Percentiles rank a stretch among this genome's conserved stretches.
phyloP scores from a whole-genome alignment of 2,329 filamentous ascomycete species.

The Cytospora schulzeri region DNA sequence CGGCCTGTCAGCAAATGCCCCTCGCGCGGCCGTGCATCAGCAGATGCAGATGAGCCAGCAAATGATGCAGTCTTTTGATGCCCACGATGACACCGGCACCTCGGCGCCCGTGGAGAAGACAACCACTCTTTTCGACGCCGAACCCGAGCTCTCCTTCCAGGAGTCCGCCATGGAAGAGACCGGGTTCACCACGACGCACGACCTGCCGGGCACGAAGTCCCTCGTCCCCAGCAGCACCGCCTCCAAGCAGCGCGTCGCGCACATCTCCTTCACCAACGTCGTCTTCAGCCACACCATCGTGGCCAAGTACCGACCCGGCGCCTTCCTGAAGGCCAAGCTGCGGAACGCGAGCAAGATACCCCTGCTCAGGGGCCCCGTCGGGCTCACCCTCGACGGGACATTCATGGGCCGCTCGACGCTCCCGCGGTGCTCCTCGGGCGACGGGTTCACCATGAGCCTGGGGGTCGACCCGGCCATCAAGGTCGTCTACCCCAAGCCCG shows the following conservation, averaged over 20 bases:
- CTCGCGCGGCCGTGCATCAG: too few relatives aligned
- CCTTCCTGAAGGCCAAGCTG: conserved; percentile 61
- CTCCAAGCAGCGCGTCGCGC: conserved; percentile 62
- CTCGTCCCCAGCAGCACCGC: conserved; percentile 52
- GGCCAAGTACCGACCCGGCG: conserved; percentile 61
- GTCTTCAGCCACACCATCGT: conserved; percentile 60
- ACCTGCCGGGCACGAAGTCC: conserved; percentile 60
- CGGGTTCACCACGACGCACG: conserved; percentile 63
- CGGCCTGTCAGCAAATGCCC: too few relatives aligned
- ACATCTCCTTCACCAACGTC: conserved; percentile 53
- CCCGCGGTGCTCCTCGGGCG: conserved; percentile 57
- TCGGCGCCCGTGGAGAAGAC: conserved; percentile 19
- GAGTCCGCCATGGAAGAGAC: conserved; percentile 60
- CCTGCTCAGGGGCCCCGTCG: conserved; percentile 56
- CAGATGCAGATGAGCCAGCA: not conserved
- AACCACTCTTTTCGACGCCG: conserved; percentile 31
- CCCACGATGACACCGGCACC: not conserved
- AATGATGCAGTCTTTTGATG: not conserved
- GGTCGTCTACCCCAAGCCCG: conserved; percentile 58
- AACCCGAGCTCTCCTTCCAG: conserved; percentile 44
- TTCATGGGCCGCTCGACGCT: conserved; percentile 61
- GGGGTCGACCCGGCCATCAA: conserved; percentile 62
- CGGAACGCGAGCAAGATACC: conserved; percentile 59
- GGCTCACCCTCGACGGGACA: conserved; percentile 63
- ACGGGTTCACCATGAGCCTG: conserved; percentile 54